Conservation (phyloP, 495 filamentous ascomycete species). For the Aspergillus haitiensis region DNA sequence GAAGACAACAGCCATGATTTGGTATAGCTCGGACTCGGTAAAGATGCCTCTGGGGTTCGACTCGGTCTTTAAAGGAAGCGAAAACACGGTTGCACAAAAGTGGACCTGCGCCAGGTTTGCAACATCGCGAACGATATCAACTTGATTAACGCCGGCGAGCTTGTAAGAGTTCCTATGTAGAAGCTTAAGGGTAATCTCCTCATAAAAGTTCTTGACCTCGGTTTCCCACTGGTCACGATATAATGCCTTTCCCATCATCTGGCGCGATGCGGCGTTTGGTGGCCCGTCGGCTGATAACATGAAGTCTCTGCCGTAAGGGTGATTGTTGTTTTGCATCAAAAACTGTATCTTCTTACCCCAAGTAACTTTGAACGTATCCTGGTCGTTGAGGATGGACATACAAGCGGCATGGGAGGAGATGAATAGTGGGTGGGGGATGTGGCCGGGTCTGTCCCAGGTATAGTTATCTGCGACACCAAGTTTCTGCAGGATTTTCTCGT, state of each 20-base stretch:
- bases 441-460: slow-evolving; percentile 49
- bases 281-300: slow-evolving; percentile 56
- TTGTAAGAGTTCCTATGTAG: slow-evolving; percentile 50
- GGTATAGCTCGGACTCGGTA: slow-evolving; percentile 59
- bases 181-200: slow-evolving; percentile 52
- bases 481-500: slow-evolving; percentile 49
- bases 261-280: slow-evolving; percentile 47
- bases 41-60: slow-evolving; percentile 59
- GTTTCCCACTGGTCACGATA: slow-evolving; percentile 52
- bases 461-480: slow-evolving; percentile 51
- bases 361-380: slow-evolving; percentile 54
- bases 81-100: slow-evolving; percentile 62
- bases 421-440: slow-evolving; percentile 33
- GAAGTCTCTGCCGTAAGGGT: slow-evolving; percentile 49
- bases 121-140: slow-evolving; percentile 64
- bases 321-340: slow-evolving; percentile 43
- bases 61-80: slow-evolving; percentile 61
- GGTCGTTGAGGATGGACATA: slow-evolving; percentile 47
- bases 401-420: slow-evolving; percentile 54
- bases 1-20: slow-evolving; percentile 58
- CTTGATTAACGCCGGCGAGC: slow-evolving; percentile 56
- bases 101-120: slow-evolving; percentile 61
- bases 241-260: slow-evolving; percentile 48
- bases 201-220: slow-evolving; percentile 53
- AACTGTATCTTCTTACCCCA: slow-evolving; percentile 57